Evolutionary conservation across 371 early-diverging fungal species (phyloP).

Genomic region (Syncephalastrum racemosum): DNA sequence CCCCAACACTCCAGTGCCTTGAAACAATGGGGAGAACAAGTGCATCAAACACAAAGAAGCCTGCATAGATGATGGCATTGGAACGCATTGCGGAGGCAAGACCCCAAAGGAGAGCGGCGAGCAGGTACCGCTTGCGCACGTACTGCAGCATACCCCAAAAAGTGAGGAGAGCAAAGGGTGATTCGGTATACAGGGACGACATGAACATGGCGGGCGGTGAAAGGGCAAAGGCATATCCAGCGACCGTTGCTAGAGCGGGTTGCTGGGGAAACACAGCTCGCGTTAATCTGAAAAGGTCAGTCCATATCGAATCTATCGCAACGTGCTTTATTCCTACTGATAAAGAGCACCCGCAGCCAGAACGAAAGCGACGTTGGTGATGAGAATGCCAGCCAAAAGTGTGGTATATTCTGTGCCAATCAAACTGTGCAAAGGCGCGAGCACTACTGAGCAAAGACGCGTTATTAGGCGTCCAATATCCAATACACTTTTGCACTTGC

Average conservation of each 20-base stretch:
- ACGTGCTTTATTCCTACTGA: slow-evolving; percentile 35
- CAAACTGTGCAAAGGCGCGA: slow-evolving; percentile 41
- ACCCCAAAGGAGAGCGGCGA: slow-evolving; percentile 55
- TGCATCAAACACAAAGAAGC: slow-evolving; percentile 77
- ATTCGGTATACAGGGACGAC: slow-evolving; percentile 89
- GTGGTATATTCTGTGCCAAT: slow-evolving; percentile 48
- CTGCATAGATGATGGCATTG: slow-evolving; percentile 80
- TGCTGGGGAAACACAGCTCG: slow-evolving; percentile 49
- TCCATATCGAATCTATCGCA: not conserved
- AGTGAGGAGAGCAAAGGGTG: slow-evolving; percentile 76
- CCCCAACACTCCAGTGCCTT: not conserved
- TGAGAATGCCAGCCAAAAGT: slow-evolving; percentile 64
- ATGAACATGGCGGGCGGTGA: slow-evolving; percentile 85
- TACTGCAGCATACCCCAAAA: slow-evolving; percentile 77
- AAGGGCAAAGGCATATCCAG: slow-evolving; percentile 72
- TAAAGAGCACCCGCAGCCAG: slow-evolving; percentile 74
- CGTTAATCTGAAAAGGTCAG: slow-evolving; percentile 39
- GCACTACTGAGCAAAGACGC: slow-evolving; percentile 23
- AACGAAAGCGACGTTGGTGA: slow-evolving; percentile 79
- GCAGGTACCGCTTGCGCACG: slow-evolving; percentile 35
- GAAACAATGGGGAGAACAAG: slow-evolving; percentile 9
- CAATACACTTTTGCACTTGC: slow-evolving; percentile 22
- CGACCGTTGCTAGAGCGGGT: slow-evolving; percentile 53
- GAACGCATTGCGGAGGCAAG: slow-evolving; percentile 69
- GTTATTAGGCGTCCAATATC: not conserved